Base-by-base conservation (phyloP, 306 rosid species). In the Oxytropis ochrocephala region DNA sequence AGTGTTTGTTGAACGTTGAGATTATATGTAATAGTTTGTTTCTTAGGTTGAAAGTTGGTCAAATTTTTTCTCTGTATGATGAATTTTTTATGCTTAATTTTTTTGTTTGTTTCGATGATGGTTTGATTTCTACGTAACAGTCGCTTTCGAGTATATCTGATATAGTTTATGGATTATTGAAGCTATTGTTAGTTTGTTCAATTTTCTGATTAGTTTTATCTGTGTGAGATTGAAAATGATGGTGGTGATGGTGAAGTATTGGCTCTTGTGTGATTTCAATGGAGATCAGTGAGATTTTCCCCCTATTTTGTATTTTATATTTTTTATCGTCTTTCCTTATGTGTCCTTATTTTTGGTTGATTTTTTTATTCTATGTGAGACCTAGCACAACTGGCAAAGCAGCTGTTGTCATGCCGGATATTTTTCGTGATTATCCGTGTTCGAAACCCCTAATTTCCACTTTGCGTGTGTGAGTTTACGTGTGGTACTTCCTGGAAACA, bases 81-180 rank as follows among this genome's bases (percentile, higher is more conserved):
- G 11, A 16, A 1, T 62, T 51, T 60, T 50, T 12, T 36, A 1
- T 13, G 4, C 17, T 19, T 35, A 35, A 2, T 11, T 14, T 36
- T 55, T 35, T 64, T 6, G 8, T 6, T 49, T 44, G 2, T 52
- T 64, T 63, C 54, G 3, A 17, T 14, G 5, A 2, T 35, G 56
- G 24, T 11, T 69, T 8, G 0, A 42, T 65, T 19, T 56, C 30
- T 18, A 44, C 63, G 56, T 1, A n/a, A 9, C 51, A 58, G 44
- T 30, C 69, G 39, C 75, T 54, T 73, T 71, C 46, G 33, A 55
- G 2, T 43, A 36, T 64, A 5, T 46, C 19, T 18, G 53, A 75
- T 64, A 46, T 8, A 60, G 52, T 42, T 2, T 38, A n/a, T 7
- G 13, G 10, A 72, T 14, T 35, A 6, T 11, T 17, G 5, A 27